A percentile compares a stretch with the other conserved stretches of the same genome.
Conservation (phyloP, 169 alveolate genomes). For the Babesia ovata region DNA sequence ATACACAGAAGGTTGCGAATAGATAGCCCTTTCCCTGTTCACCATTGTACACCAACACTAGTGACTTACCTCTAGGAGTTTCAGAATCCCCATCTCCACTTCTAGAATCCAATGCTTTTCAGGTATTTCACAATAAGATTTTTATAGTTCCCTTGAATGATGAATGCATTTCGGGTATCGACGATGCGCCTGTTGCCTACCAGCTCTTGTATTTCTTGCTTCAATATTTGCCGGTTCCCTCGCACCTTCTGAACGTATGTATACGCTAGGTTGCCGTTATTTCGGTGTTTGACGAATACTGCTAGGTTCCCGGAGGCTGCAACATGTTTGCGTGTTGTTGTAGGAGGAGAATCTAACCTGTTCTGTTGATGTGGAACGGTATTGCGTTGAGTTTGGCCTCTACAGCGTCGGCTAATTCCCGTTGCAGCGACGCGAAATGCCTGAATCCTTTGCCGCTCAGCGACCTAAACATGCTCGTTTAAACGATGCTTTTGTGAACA, state of each 20-base stretch:
- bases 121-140: constrained; percentile 63
- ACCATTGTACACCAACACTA: not conserved
- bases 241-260: constrained; percentile 74
- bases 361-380: constrained; percentile 76
- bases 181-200: constrained; percentile 66
- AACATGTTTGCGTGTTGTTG: not conserved
- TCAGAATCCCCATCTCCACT: not conserved
- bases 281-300: constrained; percentile 74
- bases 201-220: constrained; percentile 68
- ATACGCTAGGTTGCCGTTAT: constrained; percentile 72
- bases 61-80: constrained; percentile 10
- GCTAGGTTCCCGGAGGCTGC: constrained; percentile 79
- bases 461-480: not conserved
- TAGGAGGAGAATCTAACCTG: constrained; percentile 49
- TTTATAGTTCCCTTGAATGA: constrained; percentile 76
- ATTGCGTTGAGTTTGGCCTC: constrained; percentile 56
- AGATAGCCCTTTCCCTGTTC: not conserved
- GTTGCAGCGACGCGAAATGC: constrained; percentile 22
- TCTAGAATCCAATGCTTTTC: constrained; percentile 55
- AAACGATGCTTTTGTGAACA: not conserved
- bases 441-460: not conserved
- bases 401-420: constrained; percentile 16
- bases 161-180: constrained; percentile 63
- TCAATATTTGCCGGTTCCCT: constrained; percentile 72
- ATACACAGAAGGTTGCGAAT: not conserved